Base-by-base conservation (phyloP, 768 basidiomycete species). In the Antrodiella citrinella region DNA sequence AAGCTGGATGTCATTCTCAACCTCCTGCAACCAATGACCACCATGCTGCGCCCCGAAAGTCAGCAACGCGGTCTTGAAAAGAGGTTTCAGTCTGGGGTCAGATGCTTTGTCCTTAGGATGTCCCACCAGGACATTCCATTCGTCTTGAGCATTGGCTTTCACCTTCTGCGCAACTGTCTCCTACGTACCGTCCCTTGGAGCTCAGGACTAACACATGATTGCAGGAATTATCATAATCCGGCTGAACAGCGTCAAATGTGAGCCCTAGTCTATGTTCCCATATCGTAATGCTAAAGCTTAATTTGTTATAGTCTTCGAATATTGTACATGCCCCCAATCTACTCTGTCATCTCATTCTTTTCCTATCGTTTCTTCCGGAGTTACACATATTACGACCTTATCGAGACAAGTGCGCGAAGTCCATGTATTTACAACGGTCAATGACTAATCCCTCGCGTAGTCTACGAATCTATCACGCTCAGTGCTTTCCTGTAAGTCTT, bases 401-500 rank as follows among this genome's bases (percentile, higher is more conserved):
- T 71, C 44, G 71, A 80, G 67, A 61, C 69, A 87, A 73, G 84
- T 84, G 40, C 15, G 40, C 15, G 26, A 21, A 15, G 7, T 15
- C 15, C 15, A 7, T 35, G 30, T 7, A 7, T 15, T 35, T 35
- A 15, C 15, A 35, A 35, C 15, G 30, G 7, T 15, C 30, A 7
- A 7, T 15, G 7, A 15, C 30, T 35, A 7, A 35, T 35, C 15
- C 7, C 30, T 55, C 15, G 30, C 30, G 7, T 35, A 35, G 30
- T 15, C 30, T 35, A 35, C 15, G 30, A 92, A 82, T 86, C 90
- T 3, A 66, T 92, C 47, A 90, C 87, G 0, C 61, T 92, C 30
- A 87, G 87, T 61, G 92, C 92, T 20, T 95, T 95, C 70, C 63
- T 96, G 86, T 87, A 47, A 11, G 84, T 71, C 15, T n/a, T n/a